A percentile compares a stretch with the other conserved stretches of the same genome.
Evolutionary conservation across 1,284 basidiomycete species (phyloP).

Genomic region (Ustilago sp.): DNA sequence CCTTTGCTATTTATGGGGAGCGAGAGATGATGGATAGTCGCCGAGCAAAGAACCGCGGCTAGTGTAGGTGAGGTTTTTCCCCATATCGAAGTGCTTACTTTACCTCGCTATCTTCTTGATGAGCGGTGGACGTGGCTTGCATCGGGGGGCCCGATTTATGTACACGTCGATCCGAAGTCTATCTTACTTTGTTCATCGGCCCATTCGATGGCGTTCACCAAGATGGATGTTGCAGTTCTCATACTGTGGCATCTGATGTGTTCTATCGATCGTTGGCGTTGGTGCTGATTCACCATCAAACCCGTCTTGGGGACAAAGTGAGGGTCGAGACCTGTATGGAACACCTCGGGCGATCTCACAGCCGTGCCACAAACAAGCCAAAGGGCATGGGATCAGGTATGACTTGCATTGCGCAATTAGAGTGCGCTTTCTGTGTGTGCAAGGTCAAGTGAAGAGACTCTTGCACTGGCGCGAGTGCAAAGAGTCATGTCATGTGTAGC

Average conservation of each 20-base stretch:
- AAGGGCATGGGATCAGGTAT: slow-evolving; percentile 2
- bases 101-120: slow-evolving; percentile 3
- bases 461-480: background rate
- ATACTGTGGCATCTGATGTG: background rate
- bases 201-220: background rate
- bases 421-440: slow-evolving; percentile 13
- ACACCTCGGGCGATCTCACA: background rate
- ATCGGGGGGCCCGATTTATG: background rate
- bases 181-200: background rate
- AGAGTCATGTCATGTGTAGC: background rate
- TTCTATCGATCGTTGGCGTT: background rate
- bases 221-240: background rate
- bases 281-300: background rate
- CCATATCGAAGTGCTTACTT: background rate
- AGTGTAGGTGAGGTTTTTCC: background rate
- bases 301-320: background rate
- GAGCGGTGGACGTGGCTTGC: background rate
- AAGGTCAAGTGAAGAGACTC: background rate
- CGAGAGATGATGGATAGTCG: background rate
- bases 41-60: background rate
- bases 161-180: background rate
- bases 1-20: too few species aligned
- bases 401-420: slow-evolving; percentile 11
- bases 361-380: background rate
- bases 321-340: background rate